Percentiles rank a stretch among this genome's conserved stretches.
Evolutionary conservation across 306 rosid genomes (phyloP).

Genomic region (Hylodesmum podocarpum): DNA sequence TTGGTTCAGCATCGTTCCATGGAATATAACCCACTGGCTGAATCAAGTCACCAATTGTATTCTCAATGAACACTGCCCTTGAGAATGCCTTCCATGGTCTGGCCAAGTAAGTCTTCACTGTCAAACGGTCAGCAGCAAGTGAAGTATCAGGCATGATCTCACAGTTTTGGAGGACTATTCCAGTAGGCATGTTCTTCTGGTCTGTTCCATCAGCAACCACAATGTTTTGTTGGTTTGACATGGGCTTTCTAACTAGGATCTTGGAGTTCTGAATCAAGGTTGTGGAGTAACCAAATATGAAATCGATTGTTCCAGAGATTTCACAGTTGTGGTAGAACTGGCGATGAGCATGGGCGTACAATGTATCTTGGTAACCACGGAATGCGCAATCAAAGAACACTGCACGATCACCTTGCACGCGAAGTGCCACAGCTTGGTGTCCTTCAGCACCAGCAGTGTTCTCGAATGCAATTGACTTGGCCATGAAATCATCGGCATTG

Average conservation of each 20-base stretch:
- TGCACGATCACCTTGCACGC: constrained; percentile 43
- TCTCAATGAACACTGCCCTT: constrained; percentile 52
- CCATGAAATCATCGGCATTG: constrained; percentile 40
- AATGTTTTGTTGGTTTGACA: constrained; percentile 15
- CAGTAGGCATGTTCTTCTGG: constrained; percentile 1
- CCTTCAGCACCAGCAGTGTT: constrained; percentile 65
- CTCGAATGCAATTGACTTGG: constrained; percentile 50
- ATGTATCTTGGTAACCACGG: constrained; percentile 62
- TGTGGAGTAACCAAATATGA: constrained; percentile 54
- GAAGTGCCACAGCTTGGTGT: constrained; percentile 71
- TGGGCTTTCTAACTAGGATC: constrained; percentile 52
- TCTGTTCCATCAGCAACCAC: constrained; percentile 52
- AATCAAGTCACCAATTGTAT: constrained; percentile 43
- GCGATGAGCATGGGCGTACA: constrained; percentile 45
- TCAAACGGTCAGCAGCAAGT: constrained; percentile 31
- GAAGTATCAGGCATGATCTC: constrained; percentile 43
- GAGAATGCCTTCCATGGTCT: constrained; percentile 66
- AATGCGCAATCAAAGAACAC: constrained; percentile 50
- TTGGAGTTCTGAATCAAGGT: constrained; percentile 48
- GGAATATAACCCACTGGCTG: constrained; percentile 38
- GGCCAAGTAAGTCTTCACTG: constrained; percentile 44
- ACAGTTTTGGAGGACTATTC: constrained; percentile 56
- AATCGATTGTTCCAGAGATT: constrained; percentile 64
- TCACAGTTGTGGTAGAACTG: constrained; percentile 71
- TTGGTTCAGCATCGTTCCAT: constrained; percentile 29